phyloP scores from a whole-genome alignment of 192 early-diverging fungal genomes.

The Fimicolochytrium jonesii region DNA sequence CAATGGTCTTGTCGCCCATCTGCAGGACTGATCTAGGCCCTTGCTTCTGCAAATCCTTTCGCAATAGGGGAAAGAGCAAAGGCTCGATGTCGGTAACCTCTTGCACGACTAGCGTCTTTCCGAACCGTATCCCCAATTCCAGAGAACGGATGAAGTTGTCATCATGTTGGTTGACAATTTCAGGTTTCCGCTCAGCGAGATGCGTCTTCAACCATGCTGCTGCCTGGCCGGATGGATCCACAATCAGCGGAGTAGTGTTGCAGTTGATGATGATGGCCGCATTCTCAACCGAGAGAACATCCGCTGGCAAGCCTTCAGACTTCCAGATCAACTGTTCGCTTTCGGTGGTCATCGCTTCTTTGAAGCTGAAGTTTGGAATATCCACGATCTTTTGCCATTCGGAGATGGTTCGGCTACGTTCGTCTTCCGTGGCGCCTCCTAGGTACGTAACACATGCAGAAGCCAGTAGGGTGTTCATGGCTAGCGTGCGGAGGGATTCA shows the following conservation, averaged over 20 bases:
- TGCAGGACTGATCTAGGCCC: conserved; percentile 48
- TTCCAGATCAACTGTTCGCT: conserved; percentile 58
- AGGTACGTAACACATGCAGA: conserved; percentile 51
- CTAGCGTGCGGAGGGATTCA: conserved; percentile 23
- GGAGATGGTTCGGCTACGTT: conserved; percentile 15
- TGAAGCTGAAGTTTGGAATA: conserved; percentile 34
- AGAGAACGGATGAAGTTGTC: conserved; percentile 48
- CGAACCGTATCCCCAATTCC: conserved; percentile 57
- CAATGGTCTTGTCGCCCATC: conserved; percentile 54
- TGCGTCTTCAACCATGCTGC: conserved; percentile 47
- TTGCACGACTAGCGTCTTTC: conserved; percentile 54
- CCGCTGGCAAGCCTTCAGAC: conserved; percentile 49
- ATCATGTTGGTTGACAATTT: conserved; percentile 52
- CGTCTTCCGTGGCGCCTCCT: conserved; percentile 44
- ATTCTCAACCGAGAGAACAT: conserved; percentile 53
- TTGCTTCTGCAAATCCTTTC: conserved; percentile 46
- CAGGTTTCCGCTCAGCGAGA: conserved; percentile 46
- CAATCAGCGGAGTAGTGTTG: conserved; percentile 38
- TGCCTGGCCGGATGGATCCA: conserved; percentile 51
- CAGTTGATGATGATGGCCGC: conserved; percentile 42
- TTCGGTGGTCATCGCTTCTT: conserved; percentile 47
- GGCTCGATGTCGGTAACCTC: conserved; percentile 49
- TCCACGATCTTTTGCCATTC: conserved; percentile 39
- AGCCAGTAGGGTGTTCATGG: conserved; percentile 42
- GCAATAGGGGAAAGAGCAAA: conserved; percentile 45